Percentiles rank a stretch among this genome's conserved stretches.
These are phyloP conservation scores for Diaporthe capsici DNA, from an alignment of 2,329 filamentous ascomycete genomes.

Conservation along the genomic window DNA sequence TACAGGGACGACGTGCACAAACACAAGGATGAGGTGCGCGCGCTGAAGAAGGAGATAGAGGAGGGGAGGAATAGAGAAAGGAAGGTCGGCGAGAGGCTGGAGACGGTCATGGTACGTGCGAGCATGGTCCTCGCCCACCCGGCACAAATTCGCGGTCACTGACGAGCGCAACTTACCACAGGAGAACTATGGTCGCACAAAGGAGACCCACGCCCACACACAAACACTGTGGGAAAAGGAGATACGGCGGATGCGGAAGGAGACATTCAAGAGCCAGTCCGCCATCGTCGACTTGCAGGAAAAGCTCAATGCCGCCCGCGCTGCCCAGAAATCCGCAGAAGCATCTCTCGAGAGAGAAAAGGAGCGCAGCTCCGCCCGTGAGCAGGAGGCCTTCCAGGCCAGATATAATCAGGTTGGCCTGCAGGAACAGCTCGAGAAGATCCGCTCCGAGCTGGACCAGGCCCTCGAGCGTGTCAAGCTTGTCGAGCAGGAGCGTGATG, in stretches of 20 bases:
- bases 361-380: conserved; percentile 70
- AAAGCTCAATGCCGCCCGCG: conserved; percentile 75
- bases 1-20: conserved; percentile 72
- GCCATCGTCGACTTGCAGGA: conserved; percentile 79
- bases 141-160: not conserved
- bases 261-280: conserved; percentile 82
- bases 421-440: conserved; percentile 67
- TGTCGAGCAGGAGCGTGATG: conserved; percentile 81
- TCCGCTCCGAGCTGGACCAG: conserved; percentile 62
- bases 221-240: conserved; percentile 81
- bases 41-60: conserved; percentile 71
- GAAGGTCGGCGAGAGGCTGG: conserved; percentile 75
- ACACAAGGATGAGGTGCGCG: conserved; percentile 71
- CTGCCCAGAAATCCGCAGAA: conserved; percentile 67
- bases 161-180: conserved; percentile 49
- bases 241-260: conserved; percentile 77
- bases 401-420: conserved; percentile 75
- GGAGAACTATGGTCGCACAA: conserved; percentile 79
- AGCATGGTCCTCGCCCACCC: not conserved
- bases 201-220: conserved; percentile 77
- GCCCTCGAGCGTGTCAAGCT: conserved; percentile 74
- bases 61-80: conserved; percentile 77
- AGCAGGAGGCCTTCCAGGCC: conserved; percentile 78
- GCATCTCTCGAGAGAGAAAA: conserved; percentile 74
- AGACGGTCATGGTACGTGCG: conserved; percentile 75